These are phyloP conservation scores for Xylaria scruposa DNA, from an alignment of 495 filamentous ascomycete genomes.

Conservation along the genomic window DNA sequence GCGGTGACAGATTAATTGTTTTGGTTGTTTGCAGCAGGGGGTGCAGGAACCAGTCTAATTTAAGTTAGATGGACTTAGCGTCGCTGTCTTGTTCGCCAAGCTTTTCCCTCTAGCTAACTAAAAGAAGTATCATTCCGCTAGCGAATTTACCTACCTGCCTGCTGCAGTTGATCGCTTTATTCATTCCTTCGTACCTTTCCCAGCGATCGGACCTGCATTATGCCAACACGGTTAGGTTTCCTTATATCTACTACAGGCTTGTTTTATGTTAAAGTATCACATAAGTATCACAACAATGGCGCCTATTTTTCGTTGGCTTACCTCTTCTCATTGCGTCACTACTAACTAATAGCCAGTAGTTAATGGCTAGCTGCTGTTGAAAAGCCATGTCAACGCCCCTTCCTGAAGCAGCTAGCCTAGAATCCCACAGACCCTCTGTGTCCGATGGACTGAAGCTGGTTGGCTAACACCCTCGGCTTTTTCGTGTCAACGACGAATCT, in stretches of 20 bases:
- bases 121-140: background rate
- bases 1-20: slow-evolving; percentile 12
- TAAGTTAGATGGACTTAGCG: background rate
- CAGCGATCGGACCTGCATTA: no score
- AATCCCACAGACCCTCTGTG: background rate
- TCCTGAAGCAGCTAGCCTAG: slow-evolving; percentile 14
- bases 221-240: no score
- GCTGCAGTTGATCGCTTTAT: no score
- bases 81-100: background rate
- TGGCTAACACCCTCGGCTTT: background rate
- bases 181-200: no score
- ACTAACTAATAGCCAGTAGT: background rate
- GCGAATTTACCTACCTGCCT: no score
- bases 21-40: slow-evolving; percentile 28
- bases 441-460: background rate
- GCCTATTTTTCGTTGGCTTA: background rate
- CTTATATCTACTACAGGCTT: background rate
- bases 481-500: slow-evolving; percentile 1
- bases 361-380: no score
- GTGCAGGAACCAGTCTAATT: background rate
- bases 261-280: background rate
- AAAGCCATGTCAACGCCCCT: background rate
- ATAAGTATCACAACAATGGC: background rate
- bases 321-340: slow-evolving; percentile 11
- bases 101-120: background rate